These are phyloP conservation scores for Akanthomyces uredinophilus DNA, from an alignment of 2,329 filamentous ascomycete genomes.

Conservation along the genomic window DNA sequence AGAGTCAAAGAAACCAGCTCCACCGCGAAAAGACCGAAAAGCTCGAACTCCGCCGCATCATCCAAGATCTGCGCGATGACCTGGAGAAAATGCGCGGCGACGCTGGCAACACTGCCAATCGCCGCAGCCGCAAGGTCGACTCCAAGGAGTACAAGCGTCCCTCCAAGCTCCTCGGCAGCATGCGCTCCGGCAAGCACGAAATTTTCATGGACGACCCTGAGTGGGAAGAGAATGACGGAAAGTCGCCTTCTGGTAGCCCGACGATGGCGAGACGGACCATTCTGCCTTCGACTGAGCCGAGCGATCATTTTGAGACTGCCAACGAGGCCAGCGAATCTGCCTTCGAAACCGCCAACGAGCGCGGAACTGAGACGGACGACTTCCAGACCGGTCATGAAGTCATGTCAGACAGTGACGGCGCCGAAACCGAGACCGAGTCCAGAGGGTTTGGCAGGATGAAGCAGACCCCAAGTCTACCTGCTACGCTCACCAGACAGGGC, in stretches of 20 bases:
- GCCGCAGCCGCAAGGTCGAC: conserved; percentile 58
- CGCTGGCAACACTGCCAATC: conserved; percentile 41
- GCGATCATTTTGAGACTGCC: conserved; percentile 73
- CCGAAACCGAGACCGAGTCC: conserved; percentile 76
- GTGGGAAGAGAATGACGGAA: conserved; percentile 77
- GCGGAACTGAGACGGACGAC: conserved; percentile 81
- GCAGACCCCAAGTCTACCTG: conserved; percentile 38
- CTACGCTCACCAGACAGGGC: conserved; percentile 34
- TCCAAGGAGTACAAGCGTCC: conserved; percentile 75
- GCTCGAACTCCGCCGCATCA: conserved; percentile 87
- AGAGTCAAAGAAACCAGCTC: conserved; percentile 89
- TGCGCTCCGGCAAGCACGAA: conserved; percentile 70
- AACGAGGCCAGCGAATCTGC: conserved; percentile 67
- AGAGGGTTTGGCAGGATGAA: conserved; percentile 39
- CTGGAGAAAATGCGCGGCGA: conserved; percentile 66
- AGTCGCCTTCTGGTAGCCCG: conserved; percentile 11
- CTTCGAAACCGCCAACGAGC: conserved; percentile 70
- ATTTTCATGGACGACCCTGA: conserved; percentile 74
- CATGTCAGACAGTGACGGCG: conserved; percentile 66
- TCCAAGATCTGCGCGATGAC: conserved; percentile 92
- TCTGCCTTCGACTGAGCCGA: conserved; percentile 41
- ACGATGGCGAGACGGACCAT: not conserved
- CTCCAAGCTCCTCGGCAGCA: conserved; percentile 68
- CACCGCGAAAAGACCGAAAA: conserved; percentile 99
- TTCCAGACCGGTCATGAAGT: conserved; percentile 93